Base-by-base conservation (phyloP, 176 grass and related monocot species). In the Bromus sterilis region DNA sequence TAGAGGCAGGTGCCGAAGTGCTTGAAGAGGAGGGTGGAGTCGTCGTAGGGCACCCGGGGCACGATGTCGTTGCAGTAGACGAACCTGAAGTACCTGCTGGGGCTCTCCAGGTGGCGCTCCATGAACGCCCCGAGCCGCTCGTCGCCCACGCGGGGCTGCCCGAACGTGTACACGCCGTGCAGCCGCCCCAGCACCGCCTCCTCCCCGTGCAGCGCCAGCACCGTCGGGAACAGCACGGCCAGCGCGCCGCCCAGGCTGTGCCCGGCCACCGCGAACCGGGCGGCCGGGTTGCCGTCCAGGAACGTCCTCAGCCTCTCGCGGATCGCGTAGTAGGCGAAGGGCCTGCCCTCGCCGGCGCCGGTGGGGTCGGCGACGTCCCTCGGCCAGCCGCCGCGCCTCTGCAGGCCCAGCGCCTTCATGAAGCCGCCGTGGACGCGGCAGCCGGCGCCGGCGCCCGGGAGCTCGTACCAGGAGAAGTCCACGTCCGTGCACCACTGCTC, bases 231-330 rank as follows among this genome's bases (percentile, higher is more conserved):
- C 32, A 94, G 71, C 31, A 94, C 78, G 16, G 92, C 95, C 9
- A 98, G 86, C 39, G 92, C 94, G 62, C 86, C 95, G 44, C 95
- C 90, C 34, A 94, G 83, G 91, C 92, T 98, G 76, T 98, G 92
- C 10, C 95, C 92, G 3, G 95, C 40, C 21, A 98, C 88, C 13
- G 83, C 69, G 83, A 98, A 91, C 86, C 33, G 61, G 20, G 89
- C 88, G 0, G 11, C 4, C 7, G 79, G 43, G 74, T 86, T 85
- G 49, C 33, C 42, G 0, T 2, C 57, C 48, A 98, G 68, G 25
- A 91, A 64, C 0, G 15, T 0, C 32, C 60, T 77, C 13, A 98
- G 90, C 86, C 39, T 66, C 42, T 93, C 79, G 29, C 88, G 81
- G 20, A 98, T 69, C 57, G 66, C 78, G 78, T 98, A 98, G 88